Base-by-base conservation (phyloP, 768 basidiomycete genomes). In the Trametes cinnabarina region DNA sequence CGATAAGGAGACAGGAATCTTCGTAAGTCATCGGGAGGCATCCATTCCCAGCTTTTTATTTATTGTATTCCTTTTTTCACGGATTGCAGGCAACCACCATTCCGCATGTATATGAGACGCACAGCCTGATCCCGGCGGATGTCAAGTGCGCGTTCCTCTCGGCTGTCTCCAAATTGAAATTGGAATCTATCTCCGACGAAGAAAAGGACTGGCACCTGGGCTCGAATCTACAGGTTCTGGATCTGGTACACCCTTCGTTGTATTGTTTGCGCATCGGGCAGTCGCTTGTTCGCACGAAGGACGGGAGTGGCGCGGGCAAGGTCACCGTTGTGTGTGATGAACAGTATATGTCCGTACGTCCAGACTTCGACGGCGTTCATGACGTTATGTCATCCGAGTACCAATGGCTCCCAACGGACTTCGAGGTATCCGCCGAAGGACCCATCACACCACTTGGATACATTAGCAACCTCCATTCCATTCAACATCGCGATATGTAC, bases 121-220 rank as follows among this genome's bases (percentile, higher is more conserved):
- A 20, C 20, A 20, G 19, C 12, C 53, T 55, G 2, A 55, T 55
- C 22, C 53, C 53, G 3, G 30, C 42, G 11, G 20, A 19, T 3
- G 25, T 55, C 26, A 55, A 55, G 23, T 9, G 26, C 8, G 26
- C 32, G 2, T 43, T 55, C n/a, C 17, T 55, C 12, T 12, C 26
- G 22, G 53, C 43, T 9, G 43, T 47, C n/a, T 42, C 53, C n/a
- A 9, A n/a, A 1, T 73, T 79, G 28, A 9, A n/a, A 1, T 73
- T 79, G 28, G 76, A 80, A 58, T 59, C 69, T 41, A 67, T 76
- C 5, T 71, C 74, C 0, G 73, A 71, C 8, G 65, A 64, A 0
- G 23, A 67, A 47, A 74, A 72, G 39, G 79, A 80, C 62, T 80
- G 79, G 79, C 78, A 79, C 60, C 79, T 78, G 8, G 69, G 71